phyloP scores from a whole-genome alignment of 1,284 basidiomycete species.

The Somion occarium region DNA sequence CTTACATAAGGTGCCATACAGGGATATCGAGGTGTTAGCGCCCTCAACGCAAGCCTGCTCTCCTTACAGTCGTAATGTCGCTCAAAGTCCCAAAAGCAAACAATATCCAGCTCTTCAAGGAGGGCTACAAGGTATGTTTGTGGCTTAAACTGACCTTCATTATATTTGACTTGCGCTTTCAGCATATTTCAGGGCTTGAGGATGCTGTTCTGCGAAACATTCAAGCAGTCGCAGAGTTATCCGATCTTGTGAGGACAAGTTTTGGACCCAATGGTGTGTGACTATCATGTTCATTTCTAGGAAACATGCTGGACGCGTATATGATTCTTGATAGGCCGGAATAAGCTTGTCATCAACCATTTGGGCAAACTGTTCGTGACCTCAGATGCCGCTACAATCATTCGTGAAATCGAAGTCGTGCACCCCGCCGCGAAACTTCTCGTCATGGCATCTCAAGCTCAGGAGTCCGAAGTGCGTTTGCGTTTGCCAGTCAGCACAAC shows the following conservation, averaged over 20 bases:
- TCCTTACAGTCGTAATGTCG: too few species aligned
- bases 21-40: not conserved
- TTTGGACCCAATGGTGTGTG: slow-evolving; percentile 93
- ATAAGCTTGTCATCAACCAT: slow-evolving; percentile 97
- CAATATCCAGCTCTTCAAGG: slow-evolving; percentile 91
- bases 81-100: slow-evolving; percentile 92
- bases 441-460: slow-evolving; percentile 96
- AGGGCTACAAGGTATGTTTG: slow-evolving; percentile 80
- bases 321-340: slow-evolving; percentile 59
- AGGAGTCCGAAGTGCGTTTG: slow-evolving; percentile 81
- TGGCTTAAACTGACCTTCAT: not conserved
- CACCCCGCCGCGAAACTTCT: slow-evolving; percentile 97
- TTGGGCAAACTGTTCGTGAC: slow-evolving; percentile 95
- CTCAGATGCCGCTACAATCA: slow-evolving; percentile 98
- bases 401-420: slow-evolving; percentile 96
- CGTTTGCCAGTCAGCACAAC: slow-evolving; percentile 2
- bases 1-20: not conserved
- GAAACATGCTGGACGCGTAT: not conserved
- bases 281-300: not conserved
- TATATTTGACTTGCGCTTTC: slow-evolving; percentile 5
- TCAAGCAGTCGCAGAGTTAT: slow-evolving; percentile 90
- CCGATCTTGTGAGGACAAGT: slow-evolving; percentile 93
- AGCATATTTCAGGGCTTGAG: slow-evolving; percentile 89
- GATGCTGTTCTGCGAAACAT: slow-evolving; percentile 95
- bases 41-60: too few species aligned